Percentiles rank a stretch among this genome's conserved stretches.
phyloP scores from a whole-genome alignment of 208 protist genomes.

The Jaenimonas drosophilae region DNA sequence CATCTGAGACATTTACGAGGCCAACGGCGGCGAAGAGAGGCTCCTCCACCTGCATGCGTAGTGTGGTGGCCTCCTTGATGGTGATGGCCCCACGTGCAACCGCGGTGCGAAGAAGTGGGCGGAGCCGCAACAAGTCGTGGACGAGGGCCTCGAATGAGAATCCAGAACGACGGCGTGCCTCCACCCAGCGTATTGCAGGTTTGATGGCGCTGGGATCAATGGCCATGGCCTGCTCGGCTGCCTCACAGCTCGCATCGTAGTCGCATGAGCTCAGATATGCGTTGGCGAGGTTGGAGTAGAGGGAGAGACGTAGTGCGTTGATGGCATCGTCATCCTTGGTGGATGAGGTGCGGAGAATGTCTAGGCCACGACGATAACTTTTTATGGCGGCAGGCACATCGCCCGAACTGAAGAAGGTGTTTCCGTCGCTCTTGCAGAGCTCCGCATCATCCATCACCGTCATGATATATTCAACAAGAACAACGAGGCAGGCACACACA shows the following conservation, averaged over 20 bases:
- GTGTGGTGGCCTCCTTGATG: slow-evolving; percentile 8
- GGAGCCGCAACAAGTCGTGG: slow-evolving; percentile 32
- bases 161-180: slow-evolving; percentile 34
- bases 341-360: slow-evolving; percentile 1
- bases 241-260: slow-evolving; percentile 28
- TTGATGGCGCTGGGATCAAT: slow-evolving; percentile 43
- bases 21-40: slow-evolving; percentile 40
- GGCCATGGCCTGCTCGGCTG: slow-evolving; percentile 18
- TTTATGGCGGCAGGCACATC: not conserved
- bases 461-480: not conserved
- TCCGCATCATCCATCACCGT: not conserved
- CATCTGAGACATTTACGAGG: slow-evolving; percentile 30
- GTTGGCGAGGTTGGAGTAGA: slow-evolving; percentile 72
- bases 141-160: slow-evolving; percentile 78
- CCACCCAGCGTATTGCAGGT: slow-evolving; percentile 54
- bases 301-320: slow-evolving; percentile 16
- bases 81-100: slow-evolving; percentile 10
- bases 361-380: not conserved
- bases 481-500: not conserved
- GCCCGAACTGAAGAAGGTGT: not conserved
- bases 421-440: not conserved
- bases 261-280: slow-evolving; percentile 19
- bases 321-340: not conserved
- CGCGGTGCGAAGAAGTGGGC: slow-evolving; percentile 34
- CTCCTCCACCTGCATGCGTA: slow-evolving; percentile 19